Evolutionary conservation across 2,329 filamentous ascomycete genomes (phyloP), one percentile per base, ranked within the genome.

Genomic region (Onygena corvina): DNA sequence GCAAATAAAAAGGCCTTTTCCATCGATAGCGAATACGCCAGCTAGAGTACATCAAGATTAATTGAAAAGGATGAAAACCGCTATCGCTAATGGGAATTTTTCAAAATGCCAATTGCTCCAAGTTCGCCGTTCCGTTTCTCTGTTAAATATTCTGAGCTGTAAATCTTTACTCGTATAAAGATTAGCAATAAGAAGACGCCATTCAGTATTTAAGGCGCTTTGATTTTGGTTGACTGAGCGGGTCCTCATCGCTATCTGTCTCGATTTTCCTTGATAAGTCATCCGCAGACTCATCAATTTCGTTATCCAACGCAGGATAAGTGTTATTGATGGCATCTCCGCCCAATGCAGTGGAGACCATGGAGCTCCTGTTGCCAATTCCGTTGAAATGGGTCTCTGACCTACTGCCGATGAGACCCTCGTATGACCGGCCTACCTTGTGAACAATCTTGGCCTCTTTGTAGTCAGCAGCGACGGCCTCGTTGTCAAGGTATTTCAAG

Each of bases 401-500:
- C 23, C 42, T 50, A n/a, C 54, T 49, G 9, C 54, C 54, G 38
- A 56, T 54, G n/a, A 54, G 52, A 3, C 48, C 49, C 5, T 53
- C 53, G 3, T 54, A 52, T 16, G 57, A 59, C 23, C 63, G 57
- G 23, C 63, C 63, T 3, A 57, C 42, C 3, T 57, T 55, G 7
- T 57, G 55, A 1, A 60, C 61, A 9, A 66, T 52, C 50, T 60
- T 62, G 1, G 60, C 61, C 2, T 58, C 57, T 8, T 56, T 57
- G 21, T 57, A 9, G 48, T 64, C 64, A 11, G 53, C 55, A 0
- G 50, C 21, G 5, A 47, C 56, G 1, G 58, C 59, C 0, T 38
- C 63, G 4, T 67, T 68, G 12, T 72, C 66, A 5, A 75, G 56
- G 4, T 72, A 60, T 21, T 66, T 68, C 45, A 76, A 62, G 23